Evolutionary conservation across 1,284 basidiomycete genomes (phyloP), one percentile per base, ranked within the genome.

Genomic region (Butyriboletus appendiculatus): DNA sequence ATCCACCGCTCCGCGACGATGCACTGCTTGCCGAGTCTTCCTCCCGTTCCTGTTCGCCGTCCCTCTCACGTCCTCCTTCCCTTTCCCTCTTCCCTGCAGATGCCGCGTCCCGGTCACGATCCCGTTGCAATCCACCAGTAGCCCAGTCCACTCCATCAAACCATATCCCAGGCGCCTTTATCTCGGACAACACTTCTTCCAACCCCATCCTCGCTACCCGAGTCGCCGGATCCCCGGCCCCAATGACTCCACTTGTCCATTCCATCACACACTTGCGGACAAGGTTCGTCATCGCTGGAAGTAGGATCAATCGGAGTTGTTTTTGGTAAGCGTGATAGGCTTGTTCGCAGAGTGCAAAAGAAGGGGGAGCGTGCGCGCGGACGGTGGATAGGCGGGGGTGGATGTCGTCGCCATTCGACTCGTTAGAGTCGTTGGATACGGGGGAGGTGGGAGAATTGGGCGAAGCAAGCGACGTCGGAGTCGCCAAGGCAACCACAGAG

Each of bases 71-170:
- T 20, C 30, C 34, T 68, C 53, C 81, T 79, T 44, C 41, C 68
- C 53, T 80, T 77, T 49, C 44, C 68, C 54, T 80, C 79, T 70
- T 61, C 75, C 38, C 16, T 2, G 42, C 14, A 20, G 64, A 52
- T 1, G 26, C 6, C 5, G 26, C 10, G 16, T 61, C 43, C 3
- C 45, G 54, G 26, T 63, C 52, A 30, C 53, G 43, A 9, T 63
- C 42, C 8, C 34, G 50, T 24, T 43, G 62, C 18, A 66, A 49
- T 1, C 63, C 65, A 0, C 59, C 59, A 33, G 59, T 9, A 28
- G 63, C 51, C 85, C 82, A 89, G 62, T 87, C 85, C 9, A 84
- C 76, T 0, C 85, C 86, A 53, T 86, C 83, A 53, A 80, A 84
- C 86, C 86, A 88, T 12, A 82, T 67, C 0, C 78, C 80, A 22